These are phyloP conservation scores for Phycomyces nitens DNA, from an alignment of 192 early-diverging fungal genomes.

Conservation along the genomic window DNA sequence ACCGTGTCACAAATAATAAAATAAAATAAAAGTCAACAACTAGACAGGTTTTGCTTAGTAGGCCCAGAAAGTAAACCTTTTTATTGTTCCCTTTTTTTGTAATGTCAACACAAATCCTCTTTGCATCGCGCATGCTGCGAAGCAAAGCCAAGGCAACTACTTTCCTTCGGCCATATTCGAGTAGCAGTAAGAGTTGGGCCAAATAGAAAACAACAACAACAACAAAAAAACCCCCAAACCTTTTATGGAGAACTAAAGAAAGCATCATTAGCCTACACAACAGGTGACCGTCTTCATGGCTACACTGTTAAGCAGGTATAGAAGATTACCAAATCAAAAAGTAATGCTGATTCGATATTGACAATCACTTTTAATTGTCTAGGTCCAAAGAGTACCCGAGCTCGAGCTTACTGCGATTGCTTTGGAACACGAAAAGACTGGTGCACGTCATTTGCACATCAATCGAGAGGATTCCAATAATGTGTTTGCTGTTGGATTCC, in stretches of 20 bases:
- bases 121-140: slow-evolving; percentile 8
- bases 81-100: neutral
- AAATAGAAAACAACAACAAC: neutral
- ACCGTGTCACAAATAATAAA: too few species aligned
- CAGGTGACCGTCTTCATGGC: slow-evolving; percentile 9
- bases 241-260: slow-evolving; percentile 4
- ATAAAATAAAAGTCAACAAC: too few species aligned
- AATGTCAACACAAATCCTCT: slow-evolving; percentile 15
- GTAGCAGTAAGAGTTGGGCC: slow-evolving; percentile 4
- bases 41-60: too few species aligned
- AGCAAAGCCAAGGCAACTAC: neutral
- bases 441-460: slow-evolving; percentile 88
- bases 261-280: slow-evolving; percentile 9
- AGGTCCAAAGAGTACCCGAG: slow-evolving; percentile 63
- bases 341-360: neutral
- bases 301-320: slow-evolving; percentile 22
- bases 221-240: neutral
- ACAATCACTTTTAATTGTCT: slow-evolving; percentile 1
- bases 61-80: neutral
- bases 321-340: neutral
- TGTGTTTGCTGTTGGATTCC: slow-evolving; percentile 91
- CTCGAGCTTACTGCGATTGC: slow-evolving; percentile 75
- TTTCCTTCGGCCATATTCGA: slow-evolving; percentile 1
- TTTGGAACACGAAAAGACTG: slow-evolving; percentile 71
- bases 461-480: slow-evolving; percentile 85